Evolutionary conservation across 441 rosid species (phyloP).

Genomic region (Populus hybrid): DNA sequence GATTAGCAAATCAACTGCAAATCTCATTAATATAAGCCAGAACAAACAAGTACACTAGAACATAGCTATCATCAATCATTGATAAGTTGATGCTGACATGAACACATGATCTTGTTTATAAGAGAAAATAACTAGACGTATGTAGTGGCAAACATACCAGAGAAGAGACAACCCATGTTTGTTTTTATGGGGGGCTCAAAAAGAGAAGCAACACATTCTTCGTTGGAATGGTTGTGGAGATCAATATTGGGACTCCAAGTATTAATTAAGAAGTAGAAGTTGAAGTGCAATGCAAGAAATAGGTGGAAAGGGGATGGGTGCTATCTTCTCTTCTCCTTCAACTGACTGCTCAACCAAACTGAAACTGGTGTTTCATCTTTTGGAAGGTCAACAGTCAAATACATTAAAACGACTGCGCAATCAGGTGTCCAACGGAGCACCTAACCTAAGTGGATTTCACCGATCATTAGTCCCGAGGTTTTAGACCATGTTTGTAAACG

Average conservation of each 20-base stretch:
- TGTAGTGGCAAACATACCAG: slow-evolving; percentile 17
- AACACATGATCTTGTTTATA: no score
- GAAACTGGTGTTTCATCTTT: slow-evolving; percentile 41
- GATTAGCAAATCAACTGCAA: no score
- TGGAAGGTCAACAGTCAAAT: slow-evolving; percentile 35
- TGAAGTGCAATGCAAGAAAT: slow-evolving; percentile 32
- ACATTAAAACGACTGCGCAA: background rate
- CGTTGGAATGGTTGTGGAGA: background rate
- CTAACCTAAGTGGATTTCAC: background rate
- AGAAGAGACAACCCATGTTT: slow-evolving; percentile 15
- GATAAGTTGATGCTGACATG: background rate
- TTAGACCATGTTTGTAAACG: no score
- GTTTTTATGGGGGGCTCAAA: background rate
- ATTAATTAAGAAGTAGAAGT: slow-evolving; percentile 12
- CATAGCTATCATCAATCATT: background rate
- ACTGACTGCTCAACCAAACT: slow-evolving; percentile 41
- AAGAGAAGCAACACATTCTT: background rate
- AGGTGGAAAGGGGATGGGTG: background rate
- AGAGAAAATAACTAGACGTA: background rate
- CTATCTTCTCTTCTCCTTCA: background rate
- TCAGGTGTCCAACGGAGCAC: background rate
- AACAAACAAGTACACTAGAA: background rate
- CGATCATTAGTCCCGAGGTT: background rate
- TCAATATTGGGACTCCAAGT: background rate
- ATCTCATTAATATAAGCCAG: background rate